Base-by-base conservation (phyloP, 495 filamentous ascomycete genomes). In the Schizothecium vesticola region DNA sequence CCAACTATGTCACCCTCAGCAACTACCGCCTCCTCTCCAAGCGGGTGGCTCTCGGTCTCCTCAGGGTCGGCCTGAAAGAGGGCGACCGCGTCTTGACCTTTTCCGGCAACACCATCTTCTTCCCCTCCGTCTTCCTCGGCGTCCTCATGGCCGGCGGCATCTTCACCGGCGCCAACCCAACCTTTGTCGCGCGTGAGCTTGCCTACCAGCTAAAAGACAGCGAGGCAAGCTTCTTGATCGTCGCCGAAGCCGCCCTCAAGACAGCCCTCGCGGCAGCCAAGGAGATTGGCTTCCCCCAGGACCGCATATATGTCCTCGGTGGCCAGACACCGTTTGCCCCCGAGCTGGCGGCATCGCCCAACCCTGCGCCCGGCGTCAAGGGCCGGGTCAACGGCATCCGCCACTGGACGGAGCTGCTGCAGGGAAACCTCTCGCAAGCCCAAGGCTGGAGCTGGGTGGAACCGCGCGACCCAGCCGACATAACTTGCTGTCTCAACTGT, bases 101-200 rank as follows among this genome's bases (percentile, higher is more conserved):
- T 76, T 89, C 89, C 3, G 84, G 84, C 25, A 93, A 93, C 74
- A 86, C 86, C 70, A 75, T 95, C 59, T 92, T 89, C 81, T 92
- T 89, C 74, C 89, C 92, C 0, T 82, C 87, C 11, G 77, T 92
- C 1, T 86, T 94, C 70, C 81, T 92, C 72, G 92, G 91, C 19
- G 81, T 90, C 24, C 80, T 91, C 36, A 91, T 91, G 83, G 90
- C 92, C 0, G 91, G 92, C 4, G 91, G 90, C 6, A 83, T 93
- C 65, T 94, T 94, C 77, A 88, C 87, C 19, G 92, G 91, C 24
- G 91, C 91, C 5, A 94, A 94, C 69, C 92, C 92, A 2, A 84
- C 81, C n/a, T 92, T 87, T 70, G 89, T 91, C 0, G 79, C 85
- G 0, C 77, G 89, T 8, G 92, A 94, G 73, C 77, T 95, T 16